Percentiles rank a stretch among this genome's conserved stretches.
Conservation (phyloP, 2,329 filamentous ascomycete genomes). For the Rugonectria rugulosa region DNA sequence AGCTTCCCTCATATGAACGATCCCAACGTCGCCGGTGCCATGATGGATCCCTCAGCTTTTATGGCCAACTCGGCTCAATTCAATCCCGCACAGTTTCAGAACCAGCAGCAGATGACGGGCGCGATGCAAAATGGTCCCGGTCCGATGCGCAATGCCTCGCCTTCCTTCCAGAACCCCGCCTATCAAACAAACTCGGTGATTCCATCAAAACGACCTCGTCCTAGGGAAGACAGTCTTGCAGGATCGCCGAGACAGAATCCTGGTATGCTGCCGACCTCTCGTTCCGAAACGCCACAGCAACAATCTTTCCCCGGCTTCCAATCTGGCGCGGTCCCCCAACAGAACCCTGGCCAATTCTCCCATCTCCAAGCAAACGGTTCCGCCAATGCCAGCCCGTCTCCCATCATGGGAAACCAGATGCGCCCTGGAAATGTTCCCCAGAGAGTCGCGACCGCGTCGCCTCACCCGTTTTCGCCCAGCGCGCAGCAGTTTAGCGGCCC, state of each 20-base stretch:
- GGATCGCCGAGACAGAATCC: conserved; percentile 81
- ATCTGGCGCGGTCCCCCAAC: conserved; percentile 66
- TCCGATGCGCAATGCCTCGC: conserved; percentile 82
- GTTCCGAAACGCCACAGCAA: conserved; percentile 91
- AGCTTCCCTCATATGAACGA: conserved; percentile 72
- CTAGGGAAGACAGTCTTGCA: conserved; percentile 82
- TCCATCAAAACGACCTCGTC: conserved; percentile 86
- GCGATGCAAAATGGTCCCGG: conserved; percentile 82
- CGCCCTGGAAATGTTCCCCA: conserved; percentile 75
- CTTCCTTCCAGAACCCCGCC: conserved; percentile 76
- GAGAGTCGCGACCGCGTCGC: conserved; percentile 88
- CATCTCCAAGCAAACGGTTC: conserved; percentile 85
- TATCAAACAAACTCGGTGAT: conserved; percentile 88
- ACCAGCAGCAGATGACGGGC: conserved; percentile 60
- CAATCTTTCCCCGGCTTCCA: conserved; percentile 76
- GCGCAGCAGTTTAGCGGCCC: conserved; percentile 74
- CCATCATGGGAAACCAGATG: conserved; percentile 86
- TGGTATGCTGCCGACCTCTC: conserved; percentile 78
- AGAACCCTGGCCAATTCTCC: conserved; percentile 74
- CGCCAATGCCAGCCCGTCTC: conserved; percentile 87
- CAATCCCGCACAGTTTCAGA: conserved; percentile 66
- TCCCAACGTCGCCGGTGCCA: conserved; percentile 61
- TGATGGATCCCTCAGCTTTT: conserved; percentile 72
- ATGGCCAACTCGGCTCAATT: conserved; percentile 68
- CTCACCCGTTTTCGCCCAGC: conserved; percentile 86